phyloP scores from a whole-genome alignment of 2,329 filamentous ascomycete genomes.

The Trichoderma sp. region DNA sequence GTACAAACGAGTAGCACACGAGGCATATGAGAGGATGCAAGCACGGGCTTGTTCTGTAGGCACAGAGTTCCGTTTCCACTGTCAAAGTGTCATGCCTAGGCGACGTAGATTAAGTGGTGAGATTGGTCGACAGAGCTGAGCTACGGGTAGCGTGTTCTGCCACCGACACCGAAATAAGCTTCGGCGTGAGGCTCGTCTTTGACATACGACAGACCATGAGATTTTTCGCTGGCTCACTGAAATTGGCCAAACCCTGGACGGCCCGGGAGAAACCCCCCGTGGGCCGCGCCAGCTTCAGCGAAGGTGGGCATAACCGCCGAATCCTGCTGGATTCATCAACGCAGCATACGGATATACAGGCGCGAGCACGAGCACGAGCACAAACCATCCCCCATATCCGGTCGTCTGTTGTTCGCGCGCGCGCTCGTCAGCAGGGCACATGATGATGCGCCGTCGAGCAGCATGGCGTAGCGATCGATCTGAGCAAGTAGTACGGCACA shows the following conservation, averaged over 20 bases:
- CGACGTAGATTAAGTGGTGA: neutral
- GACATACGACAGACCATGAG: constrained; percentile 6
- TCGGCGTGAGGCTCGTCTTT: constrained; percentile 1
- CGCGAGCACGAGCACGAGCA: neutral
- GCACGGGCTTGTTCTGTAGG: neutral
- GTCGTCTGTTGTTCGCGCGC: neutral
- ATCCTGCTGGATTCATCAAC: constrained; percentile 8
- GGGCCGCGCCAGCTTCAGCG: neutral
- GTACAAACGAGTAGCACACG: neutral
- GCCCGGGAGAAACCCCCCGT: neutral
- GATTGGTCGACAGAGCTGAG: neutral
- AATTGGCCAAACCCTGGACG: neutral
- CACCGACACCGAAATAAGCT: neutral
- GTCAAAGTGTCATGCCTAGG: neutral
- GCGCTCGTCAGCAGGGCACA: neutral
- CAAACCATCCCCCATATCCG: neutral
- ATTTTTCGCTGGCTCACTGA: neutral
- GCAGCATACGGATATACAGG: neutral
- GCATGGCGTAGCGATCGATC: constrained; percentile 12
- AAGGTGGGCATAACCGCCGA: neutral
- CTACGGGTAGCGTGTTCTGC: neutral
- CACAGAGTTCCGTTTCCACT: neutral
- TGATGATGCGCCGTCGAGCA: constrained; percentile 1
- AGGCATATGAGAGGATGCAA: neutral
- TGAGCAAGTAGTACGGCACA: neutral